Base-by-base conservation (phyloP, 192 early-diverging fungal species). In the Chytriomyces confervae region DNA sequence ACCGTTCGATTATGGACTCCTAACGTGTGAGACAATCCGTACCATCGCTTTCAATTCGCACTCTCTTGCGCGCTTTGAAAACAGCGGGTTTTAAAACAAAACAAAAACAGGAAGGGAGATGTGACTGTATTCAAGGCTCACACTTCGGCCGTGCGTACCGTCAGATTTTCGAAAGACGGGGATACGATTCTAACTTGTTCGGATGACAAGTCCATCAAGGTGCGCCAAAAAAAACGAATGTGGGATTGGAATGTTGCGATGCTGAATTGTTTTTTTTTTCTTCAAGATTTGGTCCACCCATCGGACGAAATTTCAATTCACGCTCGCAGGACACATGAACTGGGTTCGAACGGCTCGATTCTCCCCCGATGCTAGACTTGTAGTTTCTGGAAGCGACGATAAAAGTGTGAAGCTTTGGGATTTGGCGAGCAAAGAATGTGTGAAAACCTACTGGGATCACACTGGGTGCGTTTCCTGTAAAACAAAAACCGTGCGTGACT, bases 321-420 rank as follows among this genome's bases (percentile, higher is more conserved):
- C 89, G 0, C 77, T 90, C n/a, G 71, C 86, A 10, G 88, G 89
- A 0, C 89, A 90, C 72, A 61, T 89, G 73, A 90, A 90, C 73
- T 90, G 89, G 89, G 89, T 90, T 11, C 75, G 88, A 46, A 80
- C 85, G 9, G 89, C 87, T 1, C 36, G 61, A 10, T 90, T 89
- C 72, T 84, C 86, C 16, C 87, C 88, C 10, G 87, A 88, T 65
- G 72, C 80, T 11, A 75, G 81, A 23, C 45, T 90, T n/a, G 62
- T 90, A 6, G 78, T 87, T 7, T 88, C 86, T 11, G 89, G 89
- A 66, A 82, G 82, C 53, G 89, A 90, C 64, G 89, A 90, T 72
- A 90, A 90, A 62, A 87, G 87, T 6, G 76, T 90, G 20, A 87
- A 86, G 76, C 74, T 90, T 3, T 90, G 89, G 89, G 89, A 90